A percentile compares a stretch with the other conserved stretches of the same genome.
phyloP scores from a whole-genome alignment of 768 basidiomycete genomes.

The Botryobasidium botryosum region DNA sequence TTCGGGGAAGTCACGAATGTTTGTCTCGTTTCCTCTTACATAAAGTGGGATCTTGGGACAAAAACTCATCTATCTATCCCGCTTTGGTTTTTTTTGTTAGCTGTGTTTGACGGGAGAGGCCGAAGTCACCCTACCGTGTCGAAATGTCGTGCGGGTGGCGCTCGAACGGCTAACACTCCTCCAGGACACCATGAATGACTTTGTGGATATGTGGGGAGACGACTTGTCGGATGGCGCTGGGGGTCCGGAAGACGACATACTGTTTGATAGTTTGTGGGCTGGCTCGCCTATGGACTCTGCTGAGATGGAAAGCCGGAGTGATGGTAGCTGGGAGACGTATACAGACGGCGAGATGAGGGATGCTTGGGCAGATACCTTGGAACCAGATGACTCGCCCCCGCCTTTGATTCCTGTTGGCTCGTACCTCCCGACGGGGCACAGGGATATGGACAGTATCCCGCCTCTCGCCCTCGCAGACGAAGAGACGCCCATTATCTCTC shows the following conservation, averaged over 20 bases:
- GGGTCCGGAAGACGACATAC: slow-evolving; percentile 17
- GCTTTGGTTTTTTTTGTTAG: slow-evolving; percentile 22
- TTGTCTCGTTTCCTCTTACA: slow-evolving; percentile 18
- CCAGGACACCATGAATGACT: slow-evolving; percentile 64
- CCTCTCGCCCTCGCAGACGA: neutral
- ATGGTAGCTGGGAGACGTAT: neutral
- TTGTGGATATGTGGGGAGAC: slow-evolving; percentile 44
- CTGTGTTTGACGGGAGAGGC: slow-evolving; percentile 58
- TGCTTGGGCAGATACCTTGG: neutral
- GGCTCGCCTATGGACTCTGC: neutral
- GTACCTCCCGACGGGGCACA: too few relatives aligned
- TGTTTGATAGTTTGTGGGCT: neutral
- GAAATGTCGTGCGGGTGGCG: slow-evolving; percentile 31
- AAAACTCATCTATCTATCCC: neutral
- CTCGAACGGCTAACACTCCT: slow-evolving; percentile 55
- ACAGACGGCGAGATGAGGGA: neutral
- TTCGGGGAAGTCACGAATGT: slow-evolving; percentile 75
- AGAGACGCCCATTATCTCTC: neutral
- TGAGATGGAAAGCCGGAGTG: neutral
- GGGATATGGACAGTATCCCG: too few relatives aligned
- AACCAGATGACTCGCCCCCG: neutral
- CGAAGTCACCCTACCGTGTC: slow-evolving; percentile 53
- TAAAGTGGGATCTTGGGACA: too few relatives aligned
- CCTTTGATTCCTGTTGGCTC: too few relatives aligned
- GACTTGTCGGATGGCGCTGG: slow-evolving; percentile 17